Conservation (phyloP, 2,329 filamentous ascomycete species). For the Piedraia hortae region DNA sequence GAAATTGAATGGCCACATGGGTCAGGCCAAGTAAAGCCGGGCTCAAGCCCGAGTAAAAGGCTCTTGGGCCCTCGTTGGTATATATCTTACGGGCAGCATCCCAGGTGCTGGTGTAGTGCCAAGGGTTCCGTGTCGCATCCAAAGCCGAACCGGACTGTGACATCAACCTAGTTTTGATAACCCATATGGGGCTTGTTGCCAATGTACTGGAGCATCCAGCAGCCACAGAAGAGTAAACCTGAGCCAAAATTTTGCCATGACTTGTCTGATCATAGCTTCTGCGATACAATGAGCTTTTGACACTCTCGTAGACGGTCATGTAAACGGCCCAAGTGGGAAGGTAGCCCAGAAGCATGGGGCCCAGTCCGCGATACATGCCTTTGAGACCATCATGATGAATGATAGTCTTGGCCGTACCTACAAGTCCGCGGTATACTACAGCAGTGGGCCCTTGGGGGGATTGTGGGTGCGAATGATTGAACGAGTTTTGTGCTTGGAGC, state of each 20-base stretch:
- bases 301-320: slow-evolving; percentile 84
- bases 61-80: slow-evolving; percentile 54
- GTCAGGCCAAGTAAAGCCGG: slow-evolving; percentile 76
- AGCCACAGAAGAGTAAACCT: slow-evolving; percentile 69
- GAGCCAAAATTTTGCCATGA: slow-evolving; percentile 30
- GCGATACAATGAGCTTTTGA: slow-evolving; percentile 44
- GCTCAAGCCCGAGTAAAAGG: slow-evolving; percentile 86
- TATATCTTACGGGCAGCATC: slow-evolving; percentile 97
- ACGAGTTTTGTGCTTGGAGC: slow-evolving; percentile 79
- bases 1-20: slow-evolving; percentile 92
- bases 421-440: slow-evolving; percentile 51
- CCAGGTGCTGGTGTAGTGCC: slow-evolving; percentile 72
- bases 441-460: slow-evolving; percentile 14
- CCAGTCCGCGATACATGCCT: slow-evolving; percentile 78
- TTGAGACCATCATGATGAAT: slow-evolving; percentile 67
- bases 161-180: slow-evolving; percentile 96
- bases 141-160: slow-evolving; percentile 42
- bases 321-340: slow-evolving; percentile 96
- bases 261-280: slow-evolving; percentile 30
- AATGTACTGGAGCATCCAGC: slow-evolving; percentile 83
- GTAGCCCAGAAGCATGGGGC: slow-evolving; percentile 85
- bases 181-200: slow-evolving; percentile 94
- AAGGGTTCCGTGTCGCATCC: slow-evolving; percentile 35
- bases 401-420: slow-evolving; percentile 66
- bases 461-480: slow-evolving; percentile 19